phyloP scores from a whole-genome alignment of 257 asterid species.

The Gynochthodes officinalis region DNA sequence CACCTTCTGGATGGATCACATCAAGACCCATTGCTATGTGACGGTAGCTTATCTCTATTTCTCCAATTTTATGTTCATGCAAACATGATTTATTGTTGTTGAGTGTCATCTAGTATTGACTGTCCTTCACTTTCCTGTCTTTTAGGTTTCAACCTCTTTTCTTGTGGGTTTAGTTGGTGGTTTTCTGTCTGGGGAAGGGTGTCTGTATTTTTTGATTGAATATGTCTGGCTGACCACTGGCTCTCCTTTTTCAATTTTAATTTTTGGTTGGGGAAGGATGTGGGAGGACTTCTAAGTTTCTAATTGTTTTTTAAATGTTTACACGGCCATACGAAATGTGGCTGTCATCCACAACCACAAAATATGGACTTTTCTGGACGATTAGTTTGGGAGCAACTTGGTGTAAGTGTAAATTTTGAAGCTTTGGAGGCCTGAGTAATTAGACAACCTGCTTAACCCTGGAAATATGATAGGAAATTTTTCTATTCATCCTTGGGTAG shows the following conservation, averaged over 20 bases:
- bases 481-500: not conserved
- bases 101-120: not conserved
- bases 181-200: not conserved
- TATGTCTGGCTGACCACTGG: not conserved
- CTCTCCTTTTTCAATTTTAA: too few relatives aligned
- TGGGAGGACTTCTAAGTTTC: not conserved
- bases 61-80: not conserved
- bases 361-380: not conserved
- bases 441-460: not conserved
- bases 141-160: not conserved
- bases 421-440: not conserved
- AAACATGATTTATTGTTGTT: not conserved
- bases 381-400: not conserved
- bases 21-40: conserved; percentile 46
- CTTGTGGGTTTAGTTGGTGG: not conserved
- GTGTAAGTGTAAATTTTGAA: not conserved
- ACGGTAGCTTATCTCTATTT: conserved; percentile 25
- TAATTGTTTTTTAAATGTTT: not conserved
- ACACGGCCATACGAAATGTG: not conserved
- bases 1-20: conserved; percentile 42
- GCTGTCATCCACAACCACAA: too few relatives aligned
- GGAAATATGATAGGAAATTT: not conserved
- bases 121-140: not conserved
- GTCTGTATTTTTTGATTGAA: not conserved
- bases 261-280: too few relatives aligned